A percentile compares a stretch with the other conserved stretches of the same genome.
These are phyloP conservation scores for Cystofilobasidium capitatum DNA, from an alignment of 768 basidiomycete species.

Conservation along the genomic window DNA sequence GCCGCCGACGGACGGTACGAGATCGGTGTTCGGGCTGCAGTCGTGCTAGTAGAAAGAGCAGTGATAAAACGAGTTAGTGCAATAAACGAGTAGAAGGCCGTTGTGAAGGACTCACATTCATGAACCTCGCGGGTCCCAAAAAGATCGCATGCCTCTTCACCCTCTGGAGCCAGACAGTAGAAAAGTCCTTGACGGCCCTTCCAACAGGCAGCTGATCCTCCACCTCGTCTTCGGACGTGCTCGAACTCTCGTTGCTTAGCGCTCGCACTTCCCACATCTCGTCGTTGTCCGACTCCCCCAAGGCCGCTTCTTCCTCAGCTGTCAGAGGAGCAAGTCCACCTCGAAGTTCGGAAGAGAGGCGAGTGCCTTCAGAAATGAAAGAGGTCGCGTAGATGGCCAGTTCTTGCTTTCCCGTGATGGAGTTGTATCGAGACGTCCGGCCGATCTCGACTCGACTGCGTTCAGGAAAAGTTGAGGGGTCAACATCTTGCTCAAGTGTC, in stretches of 20 bases:
- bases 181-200: not conserved
- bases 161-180: not conserved
- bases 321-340: not conserved
- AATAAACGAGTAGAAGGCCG: not conserved
- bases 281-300: not conserved
- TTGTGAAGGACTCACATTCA: not conserved
- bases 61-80: not conserved
- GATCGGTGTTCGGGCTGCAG: not conserved
- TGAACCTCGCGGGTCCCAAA: constrained; percentile 1
- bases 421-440: not conserved
- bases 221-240: too few relatives aligned
- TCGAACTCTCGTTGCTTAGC: not conserved
- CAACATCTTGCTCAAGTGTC: not conserved
- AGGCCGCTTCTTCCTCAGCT: not conserved
- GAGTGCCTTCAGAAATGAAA: not conserved
- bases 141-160: not conserved
- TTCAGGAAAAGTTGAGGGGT: not conserved
- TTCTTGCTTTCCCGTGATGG: constrained; percentile 2
- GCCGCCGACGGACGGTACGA: not conserved
- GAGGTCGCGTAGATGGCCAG: constrained; percentile 10
- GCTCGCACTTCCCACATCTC: not conserved
- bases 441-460: constrained; percentile 4
- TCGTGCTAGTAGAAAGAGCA: not conserved
- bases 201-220: not conserved
- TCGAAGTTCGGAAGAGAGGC: not conserved